Percentiles rank a stretch among this genome's conserved stretches.
Evolutionary conservation across 2,329 filamentous ascomycete species (phyloP).

Genomic region (Ophidiomyces ophidiicola): DNA sequence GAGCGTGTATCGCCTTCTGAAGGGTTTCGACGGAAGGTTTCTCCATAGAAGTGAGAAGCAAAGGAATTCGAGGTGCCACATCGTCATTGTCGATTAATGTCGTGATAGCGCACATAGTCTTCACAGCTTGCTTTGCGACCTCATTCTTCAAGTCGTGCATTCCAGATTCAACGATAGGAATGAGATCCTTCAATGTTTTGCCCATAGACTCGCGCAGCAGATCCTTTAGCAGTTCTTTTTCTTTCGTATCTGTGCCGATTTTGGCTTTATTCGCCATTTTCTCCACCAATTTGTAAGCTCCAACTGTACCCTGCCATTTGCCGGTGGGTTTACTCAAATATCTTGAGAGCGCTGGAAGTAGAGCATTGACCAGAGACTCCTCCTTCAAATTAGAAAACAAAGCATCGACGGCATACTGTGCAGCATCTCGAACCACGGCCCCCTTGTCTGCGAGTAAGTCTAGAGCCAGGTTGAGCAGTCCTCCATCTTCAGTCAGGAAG

Average conservation of each 20-base stretch:
- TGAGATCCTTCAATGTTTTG: constrained; percentile 40
- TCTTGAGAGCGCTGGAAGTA: constrained; percentile 60
- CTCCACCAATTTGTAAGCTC: constrained; percentile 70
- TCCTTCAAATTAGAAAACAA: constrained; percentile 67
- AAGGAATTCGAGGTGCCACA: constrained; percentile 78
- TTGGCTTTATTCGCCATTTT: constrained; percentile 93
- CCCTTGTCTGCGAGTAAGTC: constrained; percentile 87
- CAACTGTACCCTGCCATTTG: constrained; percentile 95
- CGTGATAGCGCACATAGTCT: constrained; percentile 83
- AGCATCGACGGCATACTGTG: constrained; percentile 86
- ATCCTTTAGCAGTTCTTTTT: constrained; percentile 79
- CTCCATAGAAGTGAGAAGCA: constrained; percentile 90
- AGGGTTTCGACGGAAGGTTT: constrained; percentile 77
- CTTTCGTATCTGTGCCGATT: constrained; percentile 68
- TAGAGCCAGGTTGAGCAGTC: constrained; percentile 58
- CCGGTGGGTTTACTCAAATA: constrained; percentile 76
- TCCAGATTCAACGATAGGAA: constrained; percentile 38
- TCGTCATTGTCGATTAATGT: constrained; percentile 92
- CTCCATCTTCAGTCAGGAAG: constrained; percentile 69
- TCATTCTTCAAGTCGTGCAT: constrained; percentile 96
- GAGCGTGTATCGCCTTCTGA: constrained; percentile 90
- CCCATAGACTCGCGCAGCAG: constrained; percentile 84
- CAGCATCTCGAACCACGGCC: constrained; percentile 73
- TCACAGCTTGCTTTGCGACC: constrained; percentile 69
- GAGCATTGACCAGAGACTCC: constrained; percentile 69